Base-by-base conservation (phyloP, 768 basidiomycete genomes). In the Russula emetica region DNA sequence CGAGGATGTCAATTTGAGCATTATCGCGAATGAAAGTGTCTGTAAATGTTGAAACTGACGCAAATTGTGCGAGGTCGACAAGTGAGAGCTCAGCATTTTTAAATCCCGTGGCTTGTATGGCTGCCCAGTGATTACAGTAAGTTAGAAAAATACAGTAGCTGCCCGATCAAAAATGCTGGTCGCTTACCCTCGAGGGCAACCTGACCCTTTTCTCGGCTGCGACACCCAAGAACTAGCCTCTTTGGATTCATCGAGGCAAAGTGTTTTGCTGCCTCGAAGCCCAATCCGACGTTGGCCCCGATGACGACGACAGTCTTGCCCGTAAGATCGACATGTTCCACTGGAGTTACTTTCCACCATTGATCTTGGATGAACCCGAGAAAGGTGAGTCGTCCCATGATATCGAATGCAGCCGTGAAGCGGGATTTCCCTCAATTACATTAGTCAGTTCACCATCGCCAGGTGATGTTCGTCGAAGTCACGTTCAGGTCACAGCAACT, bases 1-100 rank as follows among this genome's bases (percentile, higher is more conserved):
- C 66, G 42, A 74, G 64, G 42, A 74, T 66, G 30, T 74, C 74
- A 7, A 75, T 67, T n/a, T 67, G 66, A 18, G 59, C 66, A 30
- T 60, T 68, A 5, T 71, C 74, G 24, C 61, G 65, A 49, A 67
- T 63, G 32, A 71, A 69, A 16, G 42, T 32, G 6, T 67, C 60
- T 5, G 62, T 70, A 32, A 74, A 76, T 38, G 66, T 66, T 13
- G 55, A 64, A 42, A 75, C 69, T 13, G 71, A 73, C 11, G 62
- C 58, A 54, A 73, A 74, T 34, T 38, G 38, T 1, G 68, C 26
- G 42, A 74, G 67, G 54, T 76, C 75, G 53, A 76, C 60, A 6
- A 66, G 56, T 3, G 44, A 44, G 11, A 66, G 62, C 28, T 66
- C 65, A 5, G 47, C 56, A 22, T 54, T 26, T 24, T 50, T 55